These are phyloP conservation scores for Saccharomyces hybrid DNA, from an alignment of 1,139 yeast species.

Conservation along the genomic window DNA sequence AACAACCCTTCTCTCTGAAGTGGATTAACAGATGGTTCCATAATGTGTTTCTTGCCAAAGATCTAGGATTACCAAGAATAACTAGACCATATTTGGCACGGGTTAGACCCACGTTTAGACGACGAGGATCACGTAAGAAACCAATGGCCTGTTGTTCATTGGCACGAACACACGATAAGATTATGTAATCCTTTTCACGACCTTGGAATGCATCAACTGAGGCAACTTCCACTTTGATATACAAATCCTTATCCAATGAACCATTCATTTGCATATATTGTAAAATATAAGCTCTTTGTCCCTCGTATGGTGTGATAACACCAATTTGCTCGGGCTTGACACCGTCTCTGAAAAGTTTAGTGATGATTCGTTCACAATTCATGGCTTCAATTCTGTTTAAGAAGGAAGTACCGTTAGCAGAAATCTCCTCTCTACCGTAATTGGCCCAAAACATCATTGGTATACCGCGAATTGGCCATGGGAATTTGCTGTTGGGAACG, in stretches of 20 bases:
- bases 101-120: constrained; percentile 87
- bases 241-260: constrained; percentile 56
- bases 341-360: constrained; percentile 72
- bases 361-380: constrained; percentile 76
- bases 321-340: constrained; percentile 78
- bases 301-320: constrained; percentile 90
- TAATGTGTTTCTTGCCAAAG: constrained; percentile 59
- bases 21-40: constrained; percentile 79
- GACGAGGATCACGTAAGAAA: constrained; percentile 79
- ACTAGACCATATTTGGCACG: constrained; percentile 84
- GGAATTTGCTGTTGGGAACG: constrained; percentile 52
- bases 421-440: constrained; percentile 82
- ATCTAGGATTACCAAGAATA: constrained; percentile 77
- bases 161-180: constrained; percentile 85
- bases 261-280: constrained; percentile 76
- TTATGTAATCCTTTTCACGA: constrained; percentile 85
- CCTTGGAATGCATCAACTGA: constrained; percentile 97
- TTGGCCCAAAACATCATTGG: constrained; percentile 98
- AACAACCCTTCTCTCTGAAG: constrained; percentile 76
- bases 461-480: constrained; percentile 77
- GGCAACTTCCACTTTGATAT: constrained; percentile 74
- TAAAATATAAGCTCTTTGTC: constrained; percentile 77
- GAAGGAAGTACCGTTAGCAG: constrained; percentile 76
- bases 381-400: constrained; percentile 86
- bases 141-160: constrained; percentile 80